These are phyloP conservation scores for Eucalyptus tenuipes DNA, from an alignment of 345 rosid species.

Conservation along the genomic window DNA sequence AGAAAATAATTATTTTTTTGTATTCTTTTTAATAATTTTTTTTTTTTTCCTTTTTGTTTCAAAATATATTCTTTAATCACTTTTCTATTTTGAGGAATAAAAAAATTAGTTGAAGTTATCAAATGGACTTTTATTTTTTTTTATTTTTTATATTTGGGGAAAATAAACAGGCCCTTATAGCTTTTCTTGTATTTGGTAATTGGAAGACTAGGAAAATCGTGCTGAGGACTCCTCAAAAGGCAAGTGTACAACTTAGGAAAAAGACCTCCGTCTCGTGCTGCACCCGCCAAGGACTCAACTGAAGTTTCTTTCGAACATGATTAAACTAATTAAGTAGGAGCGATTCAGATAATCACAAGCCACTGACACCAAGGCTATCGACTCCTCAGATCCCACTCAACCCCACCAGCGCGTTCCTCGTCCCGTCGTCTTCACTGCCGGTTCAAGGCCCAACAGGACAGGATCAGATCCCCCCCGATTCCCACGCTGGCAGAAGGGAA, in stretches of 20 bases:
- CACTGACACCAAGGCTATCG: not conserved
- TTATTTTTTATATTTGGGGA: too few relatives aligned
- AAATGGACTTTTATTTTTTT: too few relatives aligned
- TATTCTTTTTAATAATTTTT: too few relatives aligned
- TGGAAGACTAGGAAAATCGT: not conserved
- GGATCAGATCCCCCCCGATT: not conserved
- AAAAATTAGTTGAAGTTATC: too few relatives aligned
- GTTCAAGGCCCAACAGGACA: not conserved
- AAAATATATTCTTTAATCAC: too few relatives aligned
- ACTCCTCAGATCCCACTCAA: not conserved
- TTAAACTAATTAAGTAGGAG: not conserved
- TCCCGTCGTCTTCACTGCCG: not conserved
- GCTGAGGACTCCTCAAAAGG: not conserved
- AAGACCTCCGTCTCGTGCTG: not conserved
- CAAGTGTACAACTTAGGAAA: not conserved
- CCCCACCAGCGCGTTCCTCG: not conserved
- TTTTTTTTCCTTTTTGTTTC: rapidly evolving
- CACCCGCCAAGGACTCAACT: not conserved
- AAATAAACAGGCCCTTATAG: not conserved
- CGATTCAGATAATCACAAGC: not conserved
- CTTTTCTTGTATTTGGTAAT: not conserved
- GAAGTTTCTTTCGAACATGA: not conserved
- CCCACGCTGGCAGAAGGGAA: not conserved
- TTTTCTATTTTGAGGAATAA: too few relatives aligned
- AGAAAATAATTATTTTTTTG: too few relatives aligned